A percentile compares a stretch with the other conserved stretches of the same genome.
Conservation (phyloP, 1,284 basidiomycete species). For the Microbotryomycetes sp. region DNA sequence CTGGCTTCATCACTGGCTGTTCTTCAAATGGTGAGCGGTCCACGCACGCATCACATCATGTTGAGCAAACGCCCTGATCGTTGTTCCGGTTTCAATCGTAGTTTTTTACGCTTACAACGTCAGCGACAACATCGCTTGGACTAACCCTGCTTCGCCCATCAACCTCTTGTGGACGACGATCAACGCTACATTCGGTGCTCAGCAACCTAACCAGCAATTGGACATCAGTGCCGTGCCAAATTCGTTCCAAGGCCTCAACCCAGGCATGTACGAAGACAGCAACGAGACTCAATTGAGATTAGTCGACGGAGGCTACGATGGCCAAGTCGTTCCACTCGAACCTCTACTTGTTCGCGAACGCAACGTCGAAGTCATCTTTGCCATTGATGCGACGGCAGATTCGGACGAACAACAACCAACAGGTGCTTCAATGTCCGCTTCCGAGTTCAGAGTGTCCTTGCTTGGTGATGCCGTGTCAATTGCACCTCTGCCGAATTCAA, state of each 20-base stretch:
- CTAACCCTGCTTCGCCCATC: conserved; percentile 34
- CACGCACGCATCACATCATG: conserved; percentile 26
- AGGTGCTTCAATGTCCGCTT: conserved; percentile 45
- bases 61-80: background rate
- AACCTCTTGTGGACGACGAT: conserved; percentile 37
- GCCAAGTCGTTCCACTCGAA: conserved; percentile 53
- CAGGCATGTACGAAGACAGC: conserved; percentile 27
- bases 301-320: conserved; percentile 47
- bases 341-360: conserved; percentile 59
- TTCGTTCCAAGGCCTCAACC: conserved; percentile 24
- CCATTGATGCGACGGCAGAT: conserved; percentile 57
- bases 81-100: background rate
- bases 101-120: conserved; percentile 3
- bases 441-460: conserved; percentile 32
- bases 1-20: conserved; percentile 46
- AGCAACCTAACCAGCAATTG: conserved; percentile 16
- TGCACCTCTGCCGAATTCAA: conserved; percentile 3
- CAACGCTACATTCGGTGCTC: conserved; percentile 31
- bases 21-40: conserved; percentile 39
- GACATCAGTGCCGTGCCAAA: conserved; percentile 32
- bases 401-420: conserved; percentile 56
- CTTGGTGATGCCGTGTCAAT: background rate
- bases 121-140: conserved; percentile 28
- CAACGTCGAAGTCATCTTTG: conserved; percentile 59
- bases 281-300: conserved; percentile 42